Evolutionary conservation across 1,284 basidiomycete species (phyloP).

Genomic region (Puccinia horiana): DNA sequence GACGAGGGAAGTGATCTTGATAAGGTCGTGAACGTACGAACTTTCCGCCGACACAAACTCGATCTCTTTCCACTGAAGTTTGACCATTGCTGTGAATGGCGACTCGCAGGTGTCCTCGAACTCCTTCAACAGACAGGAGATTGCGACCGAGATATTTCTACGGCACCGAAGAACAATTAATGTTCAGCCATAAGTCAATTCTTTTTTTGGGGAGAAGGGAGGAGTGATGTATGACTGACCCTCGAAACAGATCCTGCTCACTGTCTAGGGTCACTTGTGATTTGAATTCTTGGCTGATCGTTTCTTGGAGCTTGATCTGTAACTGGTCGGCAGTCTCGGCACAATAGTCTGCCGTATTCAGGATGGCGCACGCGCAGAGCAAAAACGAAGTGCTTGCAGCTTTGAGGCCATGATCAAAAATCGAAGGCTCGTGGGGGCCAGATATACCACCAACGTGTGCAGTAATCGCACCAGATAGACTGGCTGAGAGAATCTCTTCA

Average conservation of each 20-base stretch:
- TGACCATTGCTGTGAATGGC: slow-evolving; percentile 71
- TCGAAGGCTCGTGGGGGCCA: not conserved
- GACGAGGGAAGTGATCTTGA: slow-evolving; percentile 68
- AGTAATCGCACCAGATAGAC: slow-evolving; percentile 8
- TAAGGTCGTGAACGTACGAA: slow-evolving; percentile 74
- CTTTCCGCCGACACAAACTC: slow-evolving; percentile 75
- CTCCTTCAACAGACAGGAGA: slow-evolving; percentile 75
- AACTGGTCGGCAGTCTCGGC: slow-evolving; percentile 84
- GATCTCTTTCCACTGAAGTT: slow-evolving; percentile 70
- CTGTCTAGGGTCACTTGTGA: slow-evolving; percentile 78
- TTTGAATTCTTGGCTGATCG: slow-evolving; percentile 73
- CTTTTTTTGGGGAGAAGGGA: not conserved
- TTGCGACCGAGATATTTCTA: slow-evolving; percentile 70
- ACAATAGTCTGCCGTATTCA: slow-evolving; percentile 98
- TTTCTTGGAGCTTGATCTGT: slow-evolving; percentile 84
- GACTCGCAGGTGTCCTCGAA: slow-evolving; percentile 77
- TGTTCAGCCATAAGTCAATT: too few species aligned
- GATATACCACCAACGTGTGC: not conserved
- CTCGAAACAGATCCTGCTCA: slow-evolving; percentile 84
- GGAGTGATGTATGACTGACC: slow-evolving; percentile 62
- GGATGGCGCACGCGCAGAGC: slow-evolving; percentile 76
- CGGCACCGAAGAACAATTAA: too few species aligned
- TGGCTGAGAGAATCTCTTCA: slow-evolving; percentile 63
- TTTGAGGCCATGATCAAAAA: slow-evolving; percentile 61
- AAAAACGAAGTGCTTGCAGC: slow-evolving; percentile 75